Base-by-base conservation (phyloP, 148 eudicot species). In the Pharnaceum exiguum region DNA sequence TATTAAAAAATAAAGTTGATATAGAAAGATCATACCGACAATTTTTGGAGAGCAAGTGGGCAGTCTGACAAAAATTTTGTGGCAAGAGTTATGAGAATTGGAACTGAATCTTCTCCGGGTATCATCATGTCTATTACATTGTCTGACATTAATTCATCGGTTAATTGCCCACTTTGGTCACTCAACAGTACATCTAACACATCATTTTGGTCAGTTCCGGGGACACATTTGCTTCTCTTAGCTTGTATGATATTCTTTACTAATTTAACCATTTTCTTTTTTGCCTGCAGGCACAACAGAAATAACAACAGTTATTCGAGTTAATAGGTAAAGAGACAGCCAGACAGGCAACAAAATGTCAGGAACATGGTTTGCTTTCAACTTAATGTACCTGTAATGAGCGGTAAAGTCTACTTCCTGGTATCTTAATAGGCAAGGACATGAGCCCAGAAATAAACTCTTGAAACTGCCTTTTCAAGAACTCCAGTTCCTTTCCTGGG, bases 61-160 rank as follows among this genome's bases (percentile, higher is more conserved):
- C 57, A 84, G 75, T 87, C 87, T 2, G 97, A 87, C 22, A 91
- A 78, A 73, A 75, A 87, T 56, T 91, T 87, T 19, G 85, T 54
- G 6, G 94, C 86, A 38, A 91, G 87, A 63, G 97, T 79, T 1
- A 91, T 82, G 19, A 91, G 93, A 48, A 84, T 61, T 1, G 97
- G 97, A 4, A 91, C 96, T 0, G 97, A 91, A 76, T 91, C 97
- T 62, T 91, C 86, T 7, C 97, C 97, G 0, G 97, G 97, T 15
- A 91, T 91, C 95, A 91, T 91, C 76, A 91, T 82, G 60, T 91
- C 97, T 60, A 87, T 81, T 70, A 91, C 81, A 51, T 91, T 91
- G 63, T 87, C 85, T 0, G 94, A 79, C 53, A 91, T 84, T 42
- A 91, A 36, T 22, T 87, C 86, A 49, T 91, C 93, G 59, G 85